Evolutionary conservation across 1,284 basidiomycete species (phyloP), one percentile per base, ranked within the genome.

Genomic region (Pulchroboletus neoregius): DNA sequence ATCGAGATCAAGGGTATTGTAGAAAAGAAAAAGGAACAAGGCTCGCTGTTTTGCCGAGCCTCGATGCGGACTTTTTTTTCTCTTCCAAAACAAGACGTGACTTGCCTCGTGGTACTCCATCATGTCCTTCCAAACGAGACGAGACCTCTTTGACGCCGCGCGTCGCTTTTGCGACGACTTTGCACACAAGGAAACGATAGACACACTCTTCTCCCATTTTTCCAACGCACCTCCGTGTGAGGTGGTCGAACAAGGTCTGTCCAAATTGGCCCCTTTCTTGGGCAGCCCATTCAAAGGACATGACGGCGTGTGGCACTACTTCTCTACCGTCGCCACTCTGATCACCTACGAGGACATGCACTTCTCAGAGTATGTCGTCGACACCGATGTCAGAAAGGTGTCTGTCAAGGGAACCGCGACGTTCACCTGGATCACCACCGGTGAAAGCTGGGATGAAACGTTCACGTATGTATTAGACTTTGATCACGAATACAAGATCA

Each of bases 391-490:
- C 37, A 61, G 65, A 32, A 77, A 73, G 60, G 82, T 79, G 10
- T 74, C 71, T 18, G 71, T 77, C 50, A 78, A 73, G 55, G 82
- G 80, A 3, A 60, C 50, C 37, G 82, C 78, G 6, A 69, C 48
- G 24, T 84, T 84, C 61, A 78, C 72, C 1, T 83, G 82, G 82
- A 63, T 59, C 43, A 67, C 68, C 46, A 77, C 76, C 3, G 13
- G 28, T 34, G 40, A 63, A 23, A 71, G 68, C 43, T 85, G 82
- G 82, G 65, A 78, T 26, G 83, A 84, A 66, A 70, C 68, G n/a
- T 84, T 85, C 56, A 66, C 69, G 7, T 84, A 83, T 57, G 69
- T 75, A 15, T 61, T 85, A 49, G 76, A 80, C 57, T 83, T 84
- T 58, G 82, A 84, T 49, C 69, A 78, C 18, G 69, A 74, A 30